A percentile compares a stretch with the other conserved stretches of the same genome.
phyloP scores from a whole-genome alignment of 2,329 filamentous ascomycete species.

The Colletotrichum magnum region DNA sequence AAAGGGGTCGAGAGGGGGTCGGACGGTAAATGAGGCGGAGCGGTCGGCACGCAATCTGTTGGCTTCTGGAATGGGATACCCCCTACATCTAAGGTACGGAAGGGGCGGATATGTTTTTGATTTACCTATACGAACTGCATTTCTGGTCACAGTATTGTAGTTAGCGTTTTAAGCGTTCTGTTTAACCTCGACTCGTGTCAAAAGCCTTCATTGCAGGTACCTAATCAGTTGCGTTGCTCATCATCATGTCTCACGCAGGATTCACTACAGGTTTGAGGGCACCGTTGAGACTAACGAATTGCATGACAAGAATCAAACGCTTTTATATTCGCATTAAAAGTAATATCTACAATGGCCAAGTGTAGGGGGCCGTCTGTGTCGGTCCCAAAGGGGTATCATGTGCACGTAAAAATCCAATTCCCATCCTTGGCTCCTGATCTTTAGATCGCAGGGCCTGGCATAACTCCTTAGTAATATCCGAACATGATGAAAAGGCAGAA shows the following conservation, averaged over 20 bases:
- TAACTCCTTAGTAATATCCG: slow-evolving; percentile 28
- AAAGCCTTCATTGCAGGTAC: neutral
- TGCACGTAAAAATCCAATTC: slow-evolving; percentile 41
- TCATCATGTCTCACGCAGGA: neutral
- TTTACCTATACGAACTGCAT: neutral
- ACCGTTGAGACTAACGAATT: neutral
- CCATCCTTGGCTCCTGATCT: slow-evolving; percentile 32
- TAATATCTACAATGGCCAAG: slow-evolving; percentile 35
- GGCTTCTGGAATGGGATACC: slow-evolving; percentile 17
- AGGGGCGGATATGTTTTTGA: neutral
- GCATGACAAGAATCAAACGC: slow-evolving; percentile 30
- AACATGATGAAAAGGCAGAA: slow-evolving; percentile 28
- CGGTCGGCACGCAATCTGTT: neutral
- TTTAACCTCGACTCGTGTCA: neutral
- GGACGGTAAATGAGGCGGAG: neutral
- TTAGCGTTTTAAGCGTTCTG: neutral
- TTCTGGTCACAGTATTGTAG: neutral
- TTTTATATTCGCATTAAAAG: slow-evolving; percentile 38
- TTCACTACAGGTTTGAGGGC: neutral
- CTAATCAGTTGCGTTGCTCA: neutral
- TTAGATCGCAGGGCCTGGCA: slow-evolving; percentile 9
- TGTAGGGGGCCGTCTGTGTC: slow-evolving; percentile 38
- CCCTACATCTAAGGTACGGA: neutral
- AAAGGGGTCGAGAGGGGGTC: neutral
- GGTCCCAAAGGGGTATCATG: slow-evolving; percentile 45